Base-by-base conservation (phyloP, 1,284 basidiomycete species). In the Tilletia walkeri region DNA sequence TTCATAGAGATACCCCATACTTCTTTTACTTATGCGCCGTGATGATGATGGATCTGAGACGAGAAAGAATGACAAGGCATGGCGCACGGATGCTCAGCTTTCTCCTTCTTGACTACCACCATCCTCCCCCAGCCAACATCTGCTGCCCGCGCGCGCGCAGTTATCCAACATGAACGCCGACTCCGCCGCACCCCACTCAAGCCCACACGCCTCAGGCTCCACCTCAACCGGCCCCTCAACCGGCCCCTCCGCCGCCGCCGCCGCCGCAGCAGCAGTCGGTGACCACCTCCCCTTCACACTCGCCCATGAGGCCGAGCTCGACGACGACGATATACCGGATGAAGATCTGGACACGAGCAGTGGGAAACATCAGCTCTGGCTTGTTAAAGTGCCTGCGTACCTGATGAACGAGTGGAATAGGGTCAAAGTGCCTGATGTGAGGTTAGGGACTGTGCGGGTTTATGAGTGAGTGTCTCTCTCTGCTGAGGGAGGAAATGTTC, bases 371-470 rank as follows among this genome's bases (percentile, higher is more conserved):
- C 76, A 77, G 38, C 77, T 81, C 0, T 83, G 82, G 82, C 71
- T 83, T 0, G 82, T 83, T 53, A 82, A 86, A 81, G 84, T 88
- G 38, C 87, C 87, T 12, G 81, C 85, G 16, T 87, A 87, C 78
- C 71, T 88, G 20, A 79, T 86, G 41, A 85, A 87, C 70, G 82
- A 84, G 41, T 88, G 87, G 87, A 81, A 82, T 72, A 76, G 81
- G 20, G 84, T 86, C 14, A 76, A 80, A n/a, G 82, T 85, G 67
- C 84, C 84, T 24, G 86, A 86, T 24, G 78, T 85, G 45, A 81
- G 85, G 3, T 72, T 88, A 14, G 87, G 86, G 3, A 85, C 84
- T 2, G 83, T 88, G 48, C 74, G 86, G 1, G 84, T 88, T 1
- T 87, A 87, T 73, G 85, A 85, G 75, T 76, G 69, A 63, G 75